Evolutionary conservation across 805 yeast genomes (phyloP), one percentile per base, ranked within the genome.

Genomic region (Saccharomycopsis sp.): DNA sequence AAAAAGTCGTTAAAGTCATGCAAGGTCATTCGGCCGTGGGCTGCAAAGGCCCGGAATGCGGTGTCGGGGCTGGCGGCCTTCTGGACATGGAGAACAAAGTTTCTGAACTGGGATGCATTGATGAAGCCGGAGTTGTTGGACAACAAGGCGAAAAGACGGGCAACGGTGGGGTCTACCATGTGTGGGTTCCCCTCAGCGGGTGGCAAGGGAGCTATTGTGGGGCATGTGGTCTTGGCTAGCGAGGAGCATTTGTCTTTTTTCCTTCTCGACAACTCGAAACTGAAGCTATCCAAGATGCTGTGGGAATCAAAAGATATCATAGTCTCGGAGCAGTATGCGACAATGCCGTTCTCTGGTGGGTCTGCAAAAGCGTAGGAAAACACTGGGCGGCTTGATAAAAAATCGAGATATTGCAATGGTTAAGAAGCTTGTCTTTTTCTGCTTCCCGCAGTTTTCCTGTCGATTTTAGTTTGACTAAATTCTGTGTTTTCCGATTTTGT

Each of bases 221-320:
- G n/a, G n/a, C n/a, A n/a, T n/a, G 37, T 5, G 37, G 12, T 29
- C 12, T 29, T 29, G 12, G 9, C 37, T 29, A 29, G 37, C 12
- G 12, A 7, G 37, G 37, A 29, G 12, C 9, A 29, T 7, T 29
- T 7, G 37, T 29, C 37, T 29, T 29, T 29, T 29, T 29, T 29
- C 37, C 12, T 29, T 29, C 37, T 29, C 37, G 37, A 29, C 48
- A 44, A 44, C 5, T 44, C 21, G 48, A 18, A 44, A 44, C 16
- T 44, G 48, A 44, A 18, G 9, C 9, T 18, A 12, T 44, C 48
- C n/a, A 54, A 21, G 16, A 50, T 51, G 23, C 48, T 23, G 23
- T 37, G 48, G 12, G 57, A 61, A 56, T 18, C 46, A 55, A 52
- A 53, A 52, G 40, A 34, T 46, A 44, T 46, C 62, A 8, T 34